Evolutionary conservation across 2,329 filamentous ascomycete species (phyloP).

Genomic region (Leptographium lundbergii): DNA sequence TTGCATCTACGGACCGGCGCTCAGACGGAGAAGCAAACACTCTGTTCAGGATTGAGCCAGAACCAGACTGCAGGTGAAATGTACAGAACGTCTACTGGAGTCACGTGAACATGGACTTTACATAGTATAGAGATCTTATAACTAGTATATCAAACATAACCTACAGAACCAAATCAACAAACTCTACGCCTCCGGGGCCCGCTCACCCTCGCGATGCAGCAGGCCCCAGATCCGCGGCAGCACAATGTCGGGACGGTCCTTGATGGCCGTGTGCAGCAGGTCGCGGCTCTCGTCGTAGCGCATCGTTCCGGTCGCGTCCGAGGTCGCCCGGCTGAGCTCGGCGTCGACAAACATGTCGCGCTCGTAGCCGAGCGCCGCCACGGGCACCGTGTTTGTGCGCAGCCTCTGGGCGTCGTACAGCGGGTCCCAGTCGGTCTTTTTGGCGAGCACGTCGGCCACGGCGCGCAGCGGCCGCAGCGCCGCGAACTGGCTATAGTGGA

Average conservation of each 20-base stretch:
- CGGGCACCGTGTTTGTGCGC: slow-evolving; percentile 7
- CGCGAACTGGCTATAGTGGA: slow-evolving; percentile 12
- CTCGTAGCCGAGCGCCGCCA: slow-evolving; percentile 7
- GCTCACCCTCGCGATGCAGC: not conserved
- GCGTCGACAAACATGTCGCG: slow-evolving; percentile 10
- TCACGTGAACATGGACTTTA: too few species aligned
- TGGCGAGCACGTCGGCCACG: slow-evolving; percentile 5
- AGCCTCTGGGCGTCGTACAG: slow-evolving; percentile 8
- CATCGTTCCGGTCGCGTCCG: not conserved
- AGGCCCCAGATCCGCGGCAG: not conserved
- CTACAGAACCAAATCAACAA: too few species aligned
- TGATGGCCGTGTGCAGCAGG: slow-evolving; percentile 9
- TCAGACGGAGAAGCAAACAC: slow-evolving; percentile 8
- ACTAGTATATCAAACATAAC: too few species aligned
- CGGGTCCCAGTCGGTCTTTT: slow-evolving; percentile 3
- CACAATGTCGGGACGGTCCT: slow-evolving; percentile 1
- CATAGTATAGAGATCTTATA: too few species aligned
- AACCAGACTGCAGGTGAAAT: too few species aligned
- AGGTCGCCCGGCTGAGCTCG: slow-evolving; percentile 1
- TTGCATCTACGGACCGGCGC: slow-evolving; percentile 17
- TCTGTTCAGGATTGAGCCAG: not conserved
- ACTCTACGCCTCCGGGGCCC: not conserved
- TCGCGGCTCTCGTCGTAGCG: not conserved
- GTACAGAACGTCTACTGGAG: too few species aligned
- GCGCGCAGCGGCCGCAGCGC: slow-evolving; percentile 5